Evolutionary conservation across 352 stramenopile genomes (phyloP).

Genomic region (Blastocystis sp.): DNA sequence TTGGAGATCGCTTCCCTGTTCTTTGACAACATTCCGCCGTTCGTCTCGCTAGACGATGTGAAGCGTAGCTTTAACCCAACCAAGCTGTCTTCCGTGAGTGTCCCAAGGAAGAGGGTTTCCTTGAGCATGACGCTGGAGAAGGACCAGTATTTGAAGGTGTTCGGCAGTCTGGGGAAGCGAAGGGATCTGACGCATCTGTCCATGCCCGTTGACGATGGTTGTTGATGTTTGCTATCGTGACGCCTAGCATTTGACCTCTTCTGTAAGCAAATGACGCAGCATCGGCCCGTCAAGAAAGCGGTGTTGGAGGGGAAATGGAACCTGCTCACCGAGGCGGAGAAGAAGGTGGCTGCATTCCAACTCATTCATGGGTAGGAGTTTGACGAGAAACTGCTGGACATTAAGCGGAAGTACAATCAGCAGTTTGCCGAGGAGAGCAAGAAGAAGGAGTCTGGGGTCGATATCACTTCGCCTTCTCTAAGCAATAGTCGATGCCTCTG

Average conservation of each 20-base stretch:
- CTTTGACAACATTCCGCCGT: slow-evolving; percentile 61
- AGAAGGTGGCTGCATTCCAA: not conserved
- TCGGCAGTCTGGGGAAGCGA: not conserved
- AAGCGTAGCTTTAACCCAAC: slow-evolving; percentile 4
- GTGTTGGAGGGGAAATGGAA: not conserved
- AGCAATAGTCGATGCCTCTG: slow-evolving; percentile 33
- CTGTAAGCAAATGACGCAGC: not conserved
- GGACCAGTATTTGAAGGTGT: slow-evolving; percentile 34
- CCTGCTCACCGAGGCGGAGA: not conserved
- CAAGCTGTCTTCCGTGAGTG: not conserved
- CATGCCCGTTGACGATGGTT: slow-evolving; percentile 28
- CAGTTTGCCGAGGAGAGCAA: not conserved
- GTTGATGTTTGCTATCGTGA: not conserved
- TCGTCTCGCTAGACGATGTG: not conserved
- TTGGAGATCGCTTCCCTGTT: slow-evolving; percentile 25
- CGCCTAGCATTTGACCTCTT: slow-evolving; percentile 30
- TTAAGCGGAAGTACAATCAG: slow-evolving; percentile 30
- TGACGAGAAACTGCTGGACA: not conserved
- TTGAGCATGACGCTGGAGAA: not conserved
- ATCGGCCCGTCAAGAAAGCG: not conserved
- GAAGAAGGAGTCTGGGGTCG: slow-evolving; percentile 12
- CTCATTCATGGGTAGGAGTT: not conserved
- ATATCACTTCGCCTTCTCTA: not conserved
- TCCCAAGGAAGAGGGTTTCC: not conserved
- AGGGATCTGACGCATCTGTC: slow-evolving; percentile 14